Base-by-base conservation (phyloP, 306 rosid genomes). In the Dryas octopetala region DNA sequence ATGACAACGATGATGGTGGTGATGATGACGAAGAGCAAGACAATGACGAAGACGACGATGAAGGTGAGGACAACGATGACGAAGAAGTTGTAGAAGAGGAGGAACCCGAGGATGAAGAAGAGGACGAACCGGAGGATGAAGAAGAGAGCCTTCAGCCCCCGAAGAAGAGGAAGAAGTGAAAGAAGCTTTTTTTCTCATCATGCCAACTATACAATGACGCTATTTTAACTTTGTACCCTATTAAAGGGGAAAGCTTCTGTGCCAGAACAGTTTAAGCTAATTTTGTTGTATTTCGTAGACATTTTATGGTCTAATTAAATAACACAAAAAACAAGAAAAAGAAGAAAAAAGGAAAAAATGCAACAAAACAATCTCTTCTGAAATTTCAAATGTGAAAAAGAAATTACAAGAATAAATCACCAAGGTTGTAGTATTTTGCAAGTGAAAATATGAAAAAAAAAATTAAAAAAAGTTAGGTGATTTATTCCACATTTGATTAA, bases 141-240 rank as follows among this genome's bases (percentile, higher is more conserved):
- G 86, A 79, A 55, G 83, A 78, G 55, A 75, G 86, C 17, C 82
- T 85, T 28, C 86, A 80, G 74, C 89, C 86, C 50, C 86, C 84
- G 17, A 82, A 85, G 82, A 85, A 82, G 86, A 79, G 86, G 70
- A 85, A 82, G 79, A 85, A 82, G 80, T 85, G 83, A 80, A 53
- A 45, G 43, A 3, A 32, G 17, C 9, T 1, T 4, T 2, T 16
- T 4, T 14, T 47, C 14, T 6, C 3, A 0, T 1, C 50, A 23
- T 40, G 10, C 15, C 38, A 40, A 57, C 78, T 1, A 57, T 40
- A 54, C 62, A 45, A 75, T 19, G 15, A 15, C 55, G 15, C 58
- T 47, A 61, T 53, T 52, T 32, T 14, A 55, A 54, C 67, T 8
- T 47, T 26, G 32, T 73, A 48, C 7, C 15, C 40, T 46, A 19